Evolutionary conservation across 768 basidiomycete species (phyloP).

Genomic region (Tylopilus sp.): DNA sequence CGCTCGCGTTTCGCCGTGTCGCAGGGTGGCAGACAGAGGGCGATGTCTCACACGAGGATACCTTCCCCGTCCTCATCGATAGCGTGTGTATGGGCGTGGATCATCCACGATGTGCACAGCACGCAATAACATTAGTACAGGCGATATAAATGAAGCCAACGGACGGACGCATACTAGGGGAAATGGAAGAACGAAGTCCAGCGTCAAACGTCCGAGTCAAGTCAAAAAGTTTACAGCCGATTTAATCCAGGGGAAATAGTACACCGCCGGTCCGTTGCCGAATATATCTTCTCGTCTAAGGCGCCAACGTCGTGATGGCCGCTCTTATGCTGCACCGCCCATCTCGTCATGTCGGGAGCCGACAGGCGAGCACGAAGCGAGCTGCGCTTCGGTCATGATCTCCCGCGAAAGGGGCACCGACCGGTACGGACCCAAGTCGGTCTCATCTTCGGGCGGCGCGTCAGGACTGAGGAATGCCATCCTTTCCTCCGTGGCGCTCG

Average conservation of each 20-base stretch:
- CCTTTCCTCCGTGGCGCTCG: conserved; percentile 43
- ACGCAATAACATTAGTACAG: conserved; percentile 3
- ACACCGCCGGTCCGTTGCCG: conserved; percentile 6
- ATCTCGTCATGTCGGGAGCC: conserved; percentile 17
- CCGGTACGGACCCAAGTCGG: conserved; percentile 13
- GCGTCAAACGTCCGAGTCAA: neutral
- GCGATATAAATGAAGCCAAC: conserved; percentile 12
- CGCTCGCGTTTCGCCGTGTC: conserved; percentile 19
- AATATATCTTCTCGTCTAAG: neutral
- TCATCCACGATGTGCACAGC: conserved; percentile 10
- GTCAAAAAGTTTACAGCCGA: conserved; percentile 21
- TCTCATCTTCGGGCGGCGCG: conserved; percentile 22
- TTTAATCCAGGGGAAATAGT: conserved; percentile 12
- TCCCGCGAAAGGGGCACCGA: conserved; percentile 19
- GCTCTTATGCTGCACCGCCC: conserved; percentile 9
- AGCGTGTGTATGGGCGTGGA: neutral
- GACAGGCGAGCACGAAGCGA: conserved; percentile 18
- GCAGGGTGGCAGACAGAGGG: conserved; percentile 4
- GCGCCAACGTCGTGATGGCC: neutral
- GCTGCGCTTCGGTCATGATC: conserved; percentile 49
- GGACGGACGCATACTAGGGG: conserved; percentile 4
- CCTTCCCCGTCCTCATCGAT: conserved; percentile 6
- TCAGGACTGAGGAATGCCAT: conserved; percentile 48
- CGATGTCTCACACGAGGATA: conserved; percentile 13
- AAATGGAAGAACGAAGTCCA: neutral